phyloP scores from a whole-genome alignment of 345 rosid genomes.

The Corymbia maculata region DNA sequence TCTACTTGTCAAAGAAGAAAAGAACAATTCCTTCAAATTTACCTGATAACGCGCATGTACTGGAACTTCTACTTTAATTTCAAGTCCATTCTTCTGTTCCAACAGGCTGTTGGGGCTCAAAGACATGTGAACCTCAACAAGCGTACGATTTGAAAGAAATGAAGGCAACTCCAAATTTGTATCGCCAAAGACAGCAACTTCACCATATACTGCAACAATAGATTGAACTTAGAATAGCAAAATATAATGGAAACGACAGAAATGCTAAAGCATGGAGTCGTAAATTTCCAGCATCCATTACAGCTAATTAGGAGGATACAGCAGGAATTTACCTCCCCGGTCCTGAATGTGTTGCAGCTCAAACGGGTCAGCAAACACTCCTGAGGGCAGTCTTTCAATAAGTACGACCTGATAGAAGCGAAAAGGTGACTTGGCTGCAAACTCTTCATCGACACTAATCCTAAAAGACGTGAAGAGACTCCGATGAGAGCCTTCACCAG shows the following conservation, averaged over 20 bases:
- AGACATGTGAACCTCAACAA: constrained; percentile 68
- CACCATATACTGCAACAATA: constrained; percentile 33
- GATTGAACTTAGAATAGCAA: neutral
- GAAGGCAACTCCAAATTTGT: constrained; percentile 80
- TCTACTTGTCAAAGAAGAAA: neutral
- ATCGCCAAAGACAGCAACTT: constrained; percentile 73
- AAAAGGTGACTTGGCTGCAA: constrained; percentile 1
- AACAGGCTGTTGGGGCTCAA: constrained; percentile 10
- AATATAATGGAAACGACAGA: neutral
- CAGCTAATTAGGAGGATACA: neutral
- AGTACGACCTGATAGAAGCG: constrained; percentile 35
- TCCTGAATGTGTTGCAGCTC: constrained; percentile 66
- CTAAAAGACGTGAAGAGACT: constrained; percentile 42
- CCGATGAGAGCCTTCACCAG: constrained; percentile 93
- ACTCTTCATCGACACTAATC: constrained; percentile 18
- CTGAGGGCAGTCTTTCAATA: constrained; percentile 64
- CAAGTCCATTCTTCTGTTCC: constrained; percentile 18
- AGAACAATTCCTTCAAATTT: constrained; percentile 2
- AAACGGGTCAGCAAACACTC: constrained; percentile 87
- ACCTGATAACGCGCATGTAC: constrained; percentile 84
- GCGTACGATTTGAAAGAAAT: constrained; percentile 53
- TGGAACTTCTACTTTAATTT: constrained; percentile 49
- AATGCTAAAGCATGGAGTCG: neutral
- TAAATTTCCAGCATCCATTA: neutral
- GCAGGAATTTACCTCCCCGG: constrained; percentile 31